Base-by-base conservation (phyloP, 805 yeast genomes). In the Ogataea pini region DNA sequence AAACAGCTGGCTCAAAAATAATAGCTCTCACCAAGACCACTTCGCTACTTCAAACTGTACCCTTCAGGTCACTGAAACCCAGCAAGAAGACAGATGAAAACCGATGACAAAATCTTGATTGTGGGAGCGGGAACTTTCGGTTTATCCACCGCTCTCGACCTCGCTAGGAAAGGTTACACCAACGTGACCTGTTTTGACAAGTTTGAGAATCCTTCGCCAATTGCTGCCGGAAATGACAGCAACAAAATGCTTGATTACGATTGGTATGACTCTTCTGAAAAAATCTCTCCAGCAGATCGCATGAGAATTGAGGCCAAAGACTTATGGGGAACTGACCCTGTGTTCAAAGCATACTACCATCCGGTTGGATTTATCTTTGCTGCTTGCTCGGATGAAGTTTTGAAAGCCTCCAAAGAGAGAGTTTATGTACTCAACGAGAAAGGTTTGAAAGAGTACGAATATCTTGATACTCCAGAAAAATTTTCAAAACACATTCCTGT, bases 121-220 rank as follows among this genome's bases (percentile, higher is more conserved):
- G 52, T 65, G 4, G 70, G 70, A 1, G 62, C 67, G 49, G 70
- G 70, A 10, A 68, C 64, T 1, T 65, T 61, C 56, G 71, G 71
- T 9, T 54, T 67, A 12, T 64, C 68, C 7, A 60, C 69, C 1
- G 62, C 65, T 4, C 44, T 63, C 14, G 63, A 65, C 22, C 48
- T 64, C 9, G 51, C 61, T 2, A 42, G 44, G 20, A 38, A 43
- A 14, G 56, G 52, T 7, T 27, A 36, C 13, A 27, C 57, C 48
- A 20, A 48, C 50, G 36, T 60, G 12, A 14, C 50, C 13, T 56
- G 51, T 12, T 36, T 61, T 10, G 65, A 61, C 57, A 60, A 60
- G 7, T 55, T 55, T 44, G 52, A 61, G 16, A 62, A 64, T 2
- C 70, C 70, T 17, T 66, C 70, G 1, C 62, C 62, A 2, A 58